Base-by-base conservation (phyloP, 2,329 filamentous ascomycete species). In the Phaeomoniella chlamydospora region DNA sequence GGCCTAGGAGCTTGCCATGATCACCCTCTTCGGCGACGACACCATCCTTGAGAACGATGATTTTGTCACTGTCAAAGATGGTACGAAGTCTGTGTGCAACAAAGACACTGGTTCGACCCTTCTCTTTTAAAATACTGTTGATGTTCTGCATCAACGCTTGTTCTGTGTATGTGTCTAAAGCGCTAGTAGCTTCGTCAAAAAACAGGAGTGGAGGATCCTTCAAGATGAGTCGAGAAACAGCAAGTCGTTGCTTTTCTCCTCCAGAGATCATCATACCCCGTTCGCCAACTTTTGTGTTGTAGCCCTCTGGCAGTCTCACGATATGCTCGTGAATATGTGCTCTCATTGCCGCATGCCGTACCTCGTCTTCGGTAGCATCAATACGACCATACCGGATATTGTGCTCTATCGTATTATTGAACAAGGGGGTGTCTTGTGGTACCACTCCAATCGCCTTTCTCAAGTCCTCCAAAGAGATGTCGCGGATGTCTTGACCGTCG, bases 191-290 rank as follows among this genome's bases (percentile, higher is more conserved):
- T 65, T 94, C 87, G 46, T 94, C 87, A 48, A 94, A 94, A 69
- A 94, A 94, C 1, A 94, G 63, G 17, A 94, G 60, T 2, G 85
- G 84, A 3, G 87, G 85, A 45, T 94, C 83, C 56, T 94, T 94
- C 39, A 94, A 67, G 2, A 94, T 70, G 29, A 94, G 56, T 31
- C 87, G 68, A 16, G 82, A 84, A 15, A 94, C 75, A 0, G 88
- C 88, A 9, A 94, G 64, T 3, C 87, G 74, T 59, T 94, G 87
- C 58, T 94, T 94, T 62, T 94, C 88, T 18, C 87, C 87, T 2
- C 84, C 87, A 1, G 83, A 92, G 31, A 94, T 94, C 87, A 94
- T 94, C 73, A 94, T 78, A 1, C 87, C 87, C 33, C 88, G 73
- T 63, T 94, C 88, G 36, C 88, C 88, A 16, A 96, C 90, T 57